Base-by-base conservation (phyloP, 1,139 yeast genomes). In the Saccharomyces hybrid region DNA sequence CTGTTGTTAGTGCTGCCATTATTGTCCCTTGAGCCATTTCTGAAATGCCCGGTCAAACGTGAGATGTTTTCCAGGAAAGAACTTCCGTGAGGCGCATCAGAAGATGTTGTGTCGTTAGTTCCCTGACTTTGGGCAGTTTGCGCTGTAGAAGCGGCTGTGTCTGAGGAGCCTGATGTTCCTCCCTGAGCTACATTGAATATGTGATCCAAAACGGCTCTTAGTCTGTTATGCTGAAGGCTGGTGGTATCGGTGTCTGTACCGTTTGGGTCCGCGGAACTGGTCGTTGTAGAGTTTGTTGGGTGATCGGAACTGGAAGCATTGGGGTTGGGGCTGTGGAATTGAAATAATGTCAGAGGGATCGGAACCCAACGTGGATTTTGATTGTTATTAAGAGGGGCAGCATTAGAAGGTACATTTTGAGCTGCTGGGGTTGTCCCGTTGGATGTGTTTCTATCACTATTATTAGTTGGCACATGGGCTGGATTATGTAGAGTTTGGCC, bases 361-460 rank as follows among this genome's bases (percentile, higher is more conserved):
- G 60, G 61, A 47, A 59, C 55, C 62, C 62, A 59, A n/a, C 44
- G 44, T 52, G 58, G 25, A 57, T 54, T 47, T 61, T 57, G 41
- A 54, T 55, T 38, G 44, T 38, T 38, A 16, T 26, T 52, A 3
- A 46, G 11, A 54, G 38, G 8, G 31, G 8, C 23, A 38, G 49
- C 9, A 32, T 16, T 54, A 4, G 42, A 32, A 47, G 31, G 47
- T 34, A 47, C 13, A 31, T 16, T 49, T 29, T 42, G 48, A n/a
- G 38, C 38, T 16, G 38, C 23, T n/a, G 48, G 38, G 31, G 9
- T 46, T 7, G 49, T 42, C 9, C 49, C 48, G 25, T 16, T 38
- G 44, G 6, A 19, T 9, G 6, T 16, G 25, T 41, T 47, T 11
- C 13, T 28, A n/a, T 28, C 51, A 28, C 38, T 50, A 23, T 41